These are phyloP conservation scores for Colletotrichum brevisporum DNA, from an alignment of 2,329 filamentous ascomycete species.

Conservation along the genomic window DNA sequence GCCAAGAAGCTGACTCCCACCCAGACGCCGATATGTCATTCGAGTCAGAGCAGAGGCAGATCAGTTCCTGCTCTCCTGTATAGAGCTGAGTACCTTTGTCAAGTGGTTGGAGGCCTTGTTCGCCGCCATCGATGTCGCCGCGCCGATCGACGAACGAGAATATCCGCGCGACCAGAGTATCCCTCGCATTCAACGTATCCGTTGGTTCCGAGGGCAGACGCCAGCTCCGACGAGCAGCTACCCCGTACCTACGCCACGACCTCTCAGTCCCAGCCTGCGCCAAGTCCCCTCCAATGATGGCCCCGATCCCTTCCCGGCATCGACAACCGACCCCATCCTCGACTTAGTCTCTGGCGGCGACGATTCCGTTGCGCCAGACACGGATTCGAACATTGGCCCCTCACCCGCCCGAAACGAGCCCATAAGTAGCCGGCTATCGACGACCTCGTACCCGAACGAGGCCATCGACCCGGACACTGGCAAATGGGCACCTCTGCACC, in stretches of 20 bases:
- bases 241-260: conserved; percentile 38
- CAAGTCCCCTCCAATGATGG: conserved; percentile 19
- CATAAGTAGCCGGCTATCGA: conserved; percentile 57
- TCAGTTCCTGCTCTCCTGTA: conserved; percentile 79
- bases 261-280: conserved; percentile 22
- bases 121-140: conserved; percentile 80
- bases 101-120: conserved; percentile 78
- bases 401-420: conserved; percentile 38
- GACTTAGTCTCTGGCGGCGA: conserved; percentile 16
- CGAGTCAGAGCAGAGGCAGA: conserved; percentile 81
- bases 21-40: conserved; percentile 74
- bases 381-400: conserved; percentile 35
- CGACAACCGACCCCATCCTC: conserved; percentile 33
- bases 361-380: conserved; percentile 23
- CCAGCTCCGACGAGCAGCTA: conserved; percentile 47
- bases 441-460: conserved; percentile 60
- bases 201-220: conserved; percentile 61
- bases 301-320: conserved; percentile 27
- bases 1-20: conserved; percentile 37
- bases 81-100: conserved; percentile 75
- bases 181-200: conserved; percentile 68
- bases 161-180: conserved; percentile 74
- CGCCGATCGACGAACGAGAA: conserved; percentile 78
- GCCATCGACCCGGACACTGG: conserved; percentile 63
- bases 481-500: conserved; percentile 70